phyloP scores from a whole-genome alignment of 2,329 filamentous ascomycete species.

The Alternaria incomplexa region DNA sequence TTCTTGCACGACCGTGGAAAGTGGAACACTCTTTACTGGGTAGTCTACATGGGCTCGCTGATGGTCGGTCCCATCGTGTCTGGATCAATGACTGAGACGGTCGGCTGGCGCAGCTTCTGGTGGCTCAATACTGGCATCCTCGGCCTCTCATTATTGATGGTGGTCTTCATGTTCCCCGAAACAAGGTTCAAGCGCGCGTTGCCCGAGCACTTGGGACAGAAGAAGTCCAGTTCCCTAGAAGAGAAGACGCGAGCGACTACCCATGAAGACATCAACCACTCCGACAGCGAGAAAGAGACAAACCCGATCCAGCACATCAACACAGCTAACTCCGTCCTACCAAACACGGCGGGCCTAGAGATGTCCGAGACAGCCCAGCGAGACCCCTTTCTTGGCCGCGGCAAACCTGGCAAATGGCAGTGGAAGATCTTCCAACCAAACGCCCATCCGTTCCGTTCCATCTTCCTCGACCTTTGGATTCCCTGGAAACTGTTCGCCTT shows the following conservation, averaged over 20 bases:
- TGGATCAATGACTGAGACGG: slow-evolving; percentile 64
- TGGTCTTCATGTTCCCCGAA: slow-evolving; percentile 68
- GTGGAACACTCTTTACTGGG: slow-evolving; percentile 68
- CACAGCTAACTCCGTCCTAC: slow-evolving; percentile 22
- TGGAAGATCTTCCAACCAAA: slow-evolving; percentile 61
- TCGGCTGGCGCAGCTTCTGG: slow-evolving; percentile 69
- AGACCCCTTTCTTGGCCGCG: slow-evolving; percentile 63
- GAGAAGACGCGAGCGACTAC: slow-evolving; percentile 26
- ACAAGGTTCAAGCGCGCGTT: slow-evolving; percentile 63
- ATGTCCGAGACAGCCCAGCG: slow-evolving; percentile 50
- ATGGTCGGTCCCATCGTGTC: slow-evolving; percentile 65
- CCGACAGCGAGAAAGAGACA: slow-evolving; percentile 26
- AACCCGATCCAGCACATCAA: slow-evolving; percentile 34
- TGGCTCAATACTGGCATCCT: slow-evolving; percentile 68
- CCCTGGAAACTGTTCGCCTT: slow-evolving; percentile 68
- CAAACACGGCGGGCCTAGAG: slow-evolving; percentile 29
- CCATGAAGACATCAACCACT: slow-evolving; percentile 15
- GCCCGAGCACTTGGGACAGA: slow-evolving; percentile 29
- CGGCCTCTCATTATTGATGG: slow-evolving; percentile 57
- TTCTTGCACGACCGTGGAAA: slow-evolving; percentile 70
- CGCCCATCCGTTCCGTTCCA: slow-evolving; percentile 53
- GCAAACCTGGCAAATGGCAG: slow-evolving; percentile 61
- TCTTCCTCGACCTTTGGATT: slow-evolving; percentile 63
- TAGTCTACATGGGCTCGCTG: slow-evolving; percentile 66
- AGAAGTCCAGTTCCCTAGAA: slow-evolving; percentile 7